Evolutionary conservation across 2,329 filamentous ascomycete genomes (phyloP).

Genomic region (Massarina eburnea): DNA sequence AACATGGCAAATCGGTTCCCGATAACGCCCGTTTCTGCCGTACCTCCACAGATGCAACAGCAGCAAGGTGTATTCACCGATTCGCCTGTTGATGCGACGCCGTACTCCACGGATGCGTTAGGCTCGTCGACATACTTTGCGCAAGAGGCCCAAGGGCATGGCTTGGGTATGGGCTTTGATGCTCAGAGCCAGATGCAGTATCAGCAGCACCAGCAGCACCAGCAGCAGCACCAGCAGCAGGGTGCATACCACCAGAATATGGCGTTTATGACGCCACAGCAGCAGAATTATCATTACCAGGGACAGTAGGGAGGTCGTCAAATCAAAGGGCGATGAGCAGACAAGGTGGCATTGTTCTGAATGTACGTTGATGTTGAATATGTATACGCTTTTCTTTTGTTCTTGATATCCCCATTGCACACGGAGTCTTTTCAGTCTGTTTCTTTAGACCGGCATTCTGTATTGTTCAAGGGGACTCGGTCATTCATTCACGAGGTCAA

Average conservation of each 20-base stretch:
- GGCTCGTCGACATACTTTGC: slow-evolving; percentile 27
- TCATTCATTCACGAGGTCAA: too few relatives aligned
- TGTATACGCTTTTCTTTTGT: slow-evolving; percentile 3
- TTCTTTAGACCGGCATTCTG: background rate
- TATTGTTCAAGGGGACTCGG: background rate
- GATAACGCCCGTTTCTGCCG: slow-evolving; percentile 31
- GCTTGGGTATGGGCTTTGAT: slow-evolving; percentile 30
- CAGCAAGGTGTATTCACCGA: slow-evolving; percentile 32
- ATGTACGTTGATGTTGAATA: slow-evolving; percentile 4
- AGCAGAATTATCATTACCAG: slow-evolving; percentile 37
- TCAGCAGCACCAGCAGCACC: slow-evolving; percentile 20
- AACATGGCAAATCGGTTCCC: slow-evolving; percentile 27
- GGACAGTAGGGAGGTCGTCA: slow-evolving; percentile 18
- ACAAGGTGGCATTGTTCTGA: slow-evolving; percentile 8
- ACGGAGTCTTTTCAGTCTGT: slow-evolving; percentile 10
- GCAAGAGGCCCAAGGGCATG: slow-evolving; percentile 31
- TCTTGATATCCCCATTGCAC: slow-evolving; percentile 14
- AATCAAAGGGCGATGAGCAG: background rate
- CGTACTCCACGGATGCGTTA: slow-evolving; percentile 27
- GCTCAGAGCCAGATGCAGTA: slow-evolving; percentile 30
- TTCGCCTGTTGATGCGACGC: slow-evolving; percentile 40
- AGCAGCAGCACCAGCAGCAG: background rate
- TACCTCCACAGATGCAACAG: slow-evolving; percentile 28
- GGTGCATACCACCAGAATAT: slow-evolving; percentile 35
- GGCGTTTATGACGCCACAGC: slow-evolving; percentile 32